phyloP scores from a whole-genome alignment of 345 rosid genomes.

The Eucalyptus cloeziana region DNA sequence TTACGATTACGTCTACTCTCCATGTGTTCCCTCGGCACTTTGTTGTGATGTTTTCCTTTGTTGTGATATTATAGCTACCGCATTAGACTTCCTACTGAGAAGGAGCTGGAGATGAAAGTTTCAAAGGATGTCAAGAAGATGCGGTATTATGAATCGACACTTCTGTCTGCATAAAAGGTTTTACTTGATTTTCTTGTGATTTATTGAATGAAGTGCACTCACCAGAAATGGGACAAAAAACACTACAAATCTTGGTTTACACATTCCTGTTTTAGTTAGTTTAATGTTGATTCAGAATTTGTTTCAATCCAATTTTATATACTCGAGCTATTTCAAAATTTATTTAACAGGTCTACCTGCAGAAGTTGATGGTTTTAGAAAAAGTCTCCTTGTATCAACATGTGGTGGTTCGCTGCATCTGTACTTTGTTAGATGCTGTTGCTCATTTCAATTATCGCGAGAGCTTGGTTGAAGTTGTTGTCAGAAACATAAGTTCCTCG shows the following conservation, averaged over 20 bases:
- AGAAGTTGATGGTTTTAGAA: constrained; percentile 46
- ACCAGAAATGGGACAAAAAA: background rate
- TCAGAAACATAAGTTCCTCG: constrained; percentile 57
- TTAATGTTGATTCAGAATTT: background rate
- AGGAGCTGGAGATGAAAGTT: constrained; percentile 94
- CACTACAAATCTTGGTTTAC: background rate
- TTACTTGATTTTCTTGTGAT: background rate
- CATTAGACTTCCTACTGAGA: constrained; percentile 94
- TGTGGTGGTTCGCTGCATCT: constrained; percentile 63
- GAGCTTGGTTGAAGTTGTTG: constrained; percentile 57
- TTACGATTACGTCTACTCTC: background rate
- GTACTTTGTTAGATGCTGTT: constrained; percentile 69
- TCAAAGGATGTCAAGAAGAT: constrained; percentile 92
- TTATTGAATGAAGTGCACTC: background rate
- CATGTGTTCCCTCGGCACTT: background rate
- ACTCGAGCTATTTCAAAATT: background rate
- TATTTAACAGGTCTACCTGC: constrained; percentile 59
- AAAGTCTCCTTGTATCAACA: constrained; percentile 47
- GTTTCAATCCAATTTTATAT: background rate
- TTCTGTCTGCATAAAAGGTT: constrained; percentile 81
- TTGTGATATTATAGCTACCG: constrained; percentile 49
- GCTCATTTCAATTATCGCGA: constrained; percentile 90
- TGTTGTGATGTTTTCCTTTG: background rate
- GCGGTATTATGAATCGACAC: constrained; percentile 76
- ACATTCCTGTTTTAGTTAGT: background rate